A percentile compares a stretch with the other conserved stretches of the same genome.
Conservation (phyloP, 805 yeast genomes). For the Wickerhamiella dianesei region DNA sequence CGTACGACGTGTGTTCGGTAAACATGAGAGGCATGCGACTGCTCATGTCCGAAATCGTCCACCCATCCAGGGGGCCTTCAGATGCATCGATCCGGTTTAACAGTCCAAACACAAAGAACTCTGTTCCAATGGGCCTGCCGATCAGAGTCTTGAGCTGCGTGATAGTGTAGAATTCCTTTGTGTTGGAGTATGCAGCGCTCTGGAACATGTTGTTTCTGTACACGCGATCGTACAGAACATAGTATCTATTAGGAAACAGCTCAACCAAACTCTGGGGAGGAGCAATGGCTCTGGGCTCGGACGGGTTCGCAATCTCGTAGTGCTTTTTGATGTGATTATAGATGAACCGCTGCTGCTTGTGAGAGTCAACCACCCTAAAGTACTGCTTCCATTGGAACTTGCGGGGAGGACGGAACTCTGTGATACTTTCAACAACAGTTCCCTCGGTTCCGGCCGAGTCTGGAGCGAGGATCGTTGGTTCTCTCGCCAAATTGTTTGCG, state of each 20-base stretch:
- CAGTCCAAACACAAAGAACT: constrained; percentile 68
- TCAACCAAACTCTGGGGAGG: constrained; percentile 15
- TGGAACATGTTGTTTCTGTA: constrained; percentile 67
- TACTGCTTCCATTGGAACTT: constrained; percentile 57
- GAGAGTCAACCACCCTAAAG: constrained; percentile 51
- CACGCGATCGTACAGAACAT: constrained; percentile 54
- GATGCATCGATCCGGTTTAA: constrained; percentile 35
- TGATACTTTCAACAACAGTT: neutral
- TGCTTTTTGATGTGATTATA: constrained; percentile 36
- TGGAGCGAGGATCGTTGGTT: neutral
- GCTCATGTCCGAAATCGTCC: constrained; percentile 67
- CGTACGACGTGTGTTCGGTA: constrained; percentile 41
- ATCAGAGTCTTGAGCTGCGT: constrained; percentile 71
- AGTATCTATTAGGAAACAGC: constrained; percentile 36
- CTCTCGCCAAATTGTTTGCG: neutral
- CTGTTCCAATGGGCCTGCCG: constrained; percentile 61
- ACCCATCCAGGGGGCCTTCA: constrained; percentile 40
- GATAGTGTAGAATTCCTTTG: constrained; percentile 25
- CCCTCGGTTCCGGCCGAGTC: neutral
- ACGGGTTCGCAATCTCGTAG: constrained; percentile 29
- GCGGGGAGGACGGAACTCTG: neutral
- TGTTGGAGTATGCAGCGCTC: constrained; percentile 11
- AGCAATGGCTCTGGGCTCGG: constrained; percentile 17
- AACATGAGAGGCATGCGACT: constrained; percentile 57
- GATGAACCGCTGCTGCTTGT: constrained; percentile 30